Evolutionary conservation across 768 basidiomycete species (phyloP), one percentile per base, ranked within the genome.

Genomic region (Obba rivulosa): DNA sequence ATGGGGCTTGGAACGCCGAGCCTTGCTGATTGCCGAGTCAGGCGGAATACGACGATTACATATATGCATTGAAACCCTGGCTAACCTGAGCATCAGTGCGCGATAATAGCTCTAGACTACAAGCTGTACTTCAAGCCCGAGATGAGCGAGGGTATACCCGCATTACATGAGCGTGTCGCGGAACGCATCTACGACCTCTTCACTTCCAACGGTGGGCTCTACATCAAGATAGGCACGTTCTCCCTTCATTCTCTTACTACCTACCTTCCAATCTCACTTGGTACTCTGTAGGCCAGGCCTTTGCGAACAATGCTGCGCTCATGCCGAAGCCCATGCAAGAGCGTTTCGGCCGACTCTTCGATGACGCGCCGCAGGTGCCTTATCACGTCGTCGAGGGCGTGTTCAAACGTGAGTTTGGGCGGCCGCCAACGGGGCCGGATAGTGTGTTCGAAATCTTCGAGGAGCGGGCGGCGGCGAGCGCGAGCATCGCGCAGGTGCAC

Each of bases 401-500:
- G 4, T 85, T 93, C 57, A 57, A 69, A 25, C 67, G 74, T 25
- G 86, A 92, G 60, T 83, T 90, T 8, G 85, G 85, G 1, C 66
- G 75, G 2, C 77, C 78, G 0, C 85, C 83, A 0, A 66, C 75
- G 34, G 80, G 82, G 0, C 84, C 87, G 1, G 77, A 75, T 21
- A 88, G 87, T 16, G 67, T 92, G 2, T 95, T 95, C 57, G 82
- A 81, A 31, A 68, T 76, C 10, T 95, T 96, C 51, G 86, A 92
- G 46, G 75, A 82, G 52, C 61, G 76, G 2, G 84, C 93, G 0
- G 70, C 89, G 1, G 93, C 93, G 0, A 90, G 87, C 52, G 94
- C 94, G 2, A 89, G 87, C 56, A 85, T 97, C 49, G 93, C 93
- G 0, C 94, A 96, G 62, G 94, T 96, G 0, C 93, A 96, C 61